These are phyloP conservation scores for Botrytis tulipae DNA, from an alignment of 2,329 filamentous ascomycete genomes.

Conservation along the genomic window DNA sequence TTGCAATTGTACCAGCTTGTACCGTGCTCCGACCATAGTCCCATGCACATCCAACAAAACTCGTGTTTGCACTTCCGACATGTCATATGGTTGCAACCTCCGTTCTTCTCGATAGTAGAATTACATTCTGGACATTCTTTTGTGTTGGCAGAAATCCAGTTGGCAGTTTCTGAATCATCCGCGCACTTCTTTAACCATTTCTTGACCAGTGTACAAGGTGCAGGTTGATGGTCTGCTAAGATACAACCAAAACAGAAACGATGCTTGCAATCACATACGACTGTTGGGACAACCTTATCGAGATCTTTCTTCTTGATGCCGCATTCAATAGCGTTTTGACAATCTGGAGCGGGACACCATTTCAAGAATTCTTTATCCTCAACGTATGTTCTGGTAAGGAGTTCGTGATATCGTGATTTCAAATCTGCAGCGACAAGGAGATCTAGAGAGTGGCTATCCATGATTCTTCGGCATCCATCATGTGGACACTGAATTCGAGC, in stretches of 20 bases:
- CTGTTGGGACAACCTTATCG: slow-evolving; percentile 81
- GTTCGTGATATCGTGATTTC: slow-evolving; percentile 68
- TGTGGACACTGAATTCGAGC: slow-evolving; percentile 91
- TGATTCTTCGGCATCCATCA: slow-evolving; percentile 81
- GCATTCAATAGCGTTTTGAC: slow-evolving; percentile 89
- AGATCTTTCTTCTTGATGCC: slow-evolving; percentile 84
- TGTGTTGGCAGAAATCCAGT: slow-evolving; percentile 99
- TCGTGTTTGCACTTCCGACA: slow-evolving; percentile 94
- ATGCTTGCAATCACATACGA: slow-evolving; percentile 79
- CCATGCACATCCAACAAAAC: slow-evolving; percentile 99
- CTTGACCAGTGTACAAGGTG: slow-evolving; percentile 87
- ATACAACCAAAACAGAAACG: slow-evolving; percentile 96
- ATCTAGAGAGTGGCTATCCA: slow-evolving; percentile 85
- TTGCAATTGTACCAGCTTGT: slow-evolving; percentile 99
- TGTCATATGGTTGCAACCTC: slow-evolving; percentile 97
- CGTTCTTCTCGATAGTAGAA: slow-evolving; percentile 98
- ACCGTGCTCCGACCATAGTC: slow-evolving; percentile 95
- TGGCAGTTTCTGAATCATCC: slow-evolving; percentile 96
- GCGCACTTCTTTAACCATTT: slow-evolving; percentile 98
- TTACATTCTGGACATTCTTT: slow-evolving; percentile 96
- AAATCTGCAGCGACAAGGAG: slow-evolving; percentile 64
- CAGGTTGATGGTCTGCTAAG: slow-evolving; percentile 85
- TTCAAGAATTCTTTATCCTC: slow-evolving; percentile 95
- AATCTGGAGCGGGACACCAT: slow-evolving; percentile 98
- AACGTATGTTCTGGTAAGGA: slow-evolving; percentile 91